Conservation (phyloP, 805 yeast species). For the Brettanomyces bruxellensis region DNA sequence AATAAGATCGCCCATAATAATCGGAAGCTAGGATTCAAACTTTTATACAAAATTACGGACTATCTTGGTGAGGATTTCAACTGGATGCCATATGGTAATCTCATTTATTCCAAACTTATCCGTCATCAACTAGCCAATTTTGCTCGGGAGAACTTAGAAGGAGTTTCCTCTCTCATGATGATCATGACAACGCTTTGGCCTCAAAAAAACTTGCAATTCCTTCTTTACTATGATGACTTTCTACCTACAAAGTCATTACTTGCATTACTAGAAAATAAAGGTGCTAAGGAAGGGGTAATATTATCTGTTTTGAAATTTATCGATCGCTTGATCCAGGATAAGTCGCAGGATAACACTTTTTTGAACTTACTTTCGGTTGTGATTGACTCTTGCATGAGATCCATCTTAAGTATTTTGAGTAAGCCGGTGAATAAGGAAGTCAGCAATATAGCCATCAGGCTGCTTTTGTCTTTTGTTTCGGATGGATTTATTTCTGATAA, state of each 20-base stretch:
- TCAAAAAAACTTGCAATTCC: slow-evolving; percentile 34
- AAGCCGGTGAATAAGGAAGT: slow-evolving; percentile 34
- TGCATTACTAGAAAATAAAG: slow-evolving; percentile 39
- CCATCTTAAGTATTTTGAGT: slow-evolving; percentile 42
- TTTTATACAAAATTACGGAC: slow-evolving; percentile 48
- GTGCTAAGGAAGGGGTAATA: slow-evolving; percentile 62
- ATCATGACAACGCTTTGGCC: slow-evolving; percentile 54
- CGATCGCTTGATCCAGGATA: slow-evolving; percentile 32
- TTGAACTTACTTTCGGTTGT: slow-evolving; percentile 43
- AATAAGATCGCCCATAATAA: slow-evolving; percentile 46
- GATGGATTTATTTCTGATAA: slow-evolving; percentile 50
- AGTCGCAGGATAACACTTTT: slow-evolving; percentile 32
- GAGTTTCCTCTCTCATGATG: slow-evolving; percentile 68
- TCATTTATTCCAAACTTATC: slow-evolving; percentile 46
- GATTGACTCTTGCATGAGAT: slow-evolving; percentile 45
- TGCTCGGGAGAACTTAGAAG: slow-evolving; percentile 71
- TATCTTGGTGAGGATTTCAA: slow-evolving; percentile 38
- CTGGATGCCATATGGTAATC: slow-evolving; percentile 47
- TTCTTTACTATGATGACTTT: slow-evolving; percentile 47
- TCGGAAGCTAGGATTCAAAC: slow-evolving; percentile 61
- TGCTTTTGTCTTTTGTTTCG: slow-evolving; percentile 44
- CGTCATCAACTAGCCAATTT: slow-evolving; percentile 56
- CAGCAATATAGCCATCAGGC: slow-evolving; percentile 41
- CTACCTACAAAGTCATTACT: slow-evolving; percentile 49
- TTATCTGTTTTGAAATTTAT: slow-evolving; percentile 46